These are phyloP conservation scores for Xylaria sp. DNA, from an alignment of 2,329 filamentous ascomycete species.

Conservation along the genomic window DNA sequence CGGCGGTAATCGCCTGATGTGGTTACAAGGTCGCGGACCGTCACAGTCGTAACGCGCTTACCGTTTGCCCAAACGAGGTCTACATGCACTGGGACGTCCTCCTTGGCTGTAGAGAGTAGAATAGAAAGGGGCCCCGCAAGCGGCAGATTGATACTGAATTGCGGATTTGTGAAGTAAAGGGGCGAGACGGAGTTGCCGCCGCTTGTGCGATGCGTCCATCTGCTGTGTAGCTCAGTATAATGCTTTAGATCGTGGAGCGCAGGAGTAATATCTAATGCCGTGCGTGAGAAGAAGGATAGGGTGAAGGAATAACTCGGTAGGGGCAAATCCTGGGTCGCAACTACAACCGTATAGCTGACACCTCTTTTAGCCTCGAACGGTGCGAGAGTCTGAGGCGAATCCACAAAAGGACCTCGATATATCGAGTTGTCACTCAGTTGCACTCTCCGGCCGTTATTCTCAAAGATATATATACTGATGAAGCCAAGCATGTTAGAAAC, in stretches of 20 bases:
- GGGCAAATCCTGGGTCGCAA: constrained; percentile 83
- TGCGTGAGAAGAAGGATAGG: constrained; percentile 80
- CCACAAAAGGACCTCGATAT: constrained; percentile 86
- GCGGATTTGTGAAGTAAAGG: constrained; percentile 86
- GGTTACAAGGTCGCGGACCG: constrained; percentile 79
- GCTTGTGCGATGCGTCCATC: constrained; percentile 82
- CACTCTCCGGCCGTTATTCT: constrained; percentile 75
- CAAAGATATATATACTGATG: constrained; percentile 87
- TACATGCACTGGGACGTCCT: constrained; percentile 81
- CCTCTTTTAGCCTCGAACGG: constrained; percentile 68
- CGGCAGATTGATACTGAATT: constrained; percentile 75
- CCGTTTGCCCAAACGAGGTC: constrained; percentile 84
- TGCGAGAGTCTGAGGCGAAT: constrained; percentile 91
- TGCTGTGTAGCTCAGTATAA: constrained; percentile 67
- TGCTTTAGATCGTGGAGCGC: constrained; percentile 70
- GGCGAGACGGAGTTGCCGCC: constrained; percentile 84
- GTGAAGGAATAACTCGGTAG: constrained; percentile 84
- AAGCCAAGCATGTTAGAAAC: constrained; percentile 74
- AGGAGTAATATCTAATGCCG: constrained; percentile 67
- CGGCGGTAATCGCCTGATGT: constrained; percentile 91
- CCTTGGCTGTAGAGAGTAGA: constrained; percentile 74
- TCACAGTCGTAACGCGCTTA: constrained; percentile 75
- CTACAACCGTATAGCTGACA: constrained; percentile 67
- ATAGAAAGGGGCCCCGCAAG: constrained; percentile 73
- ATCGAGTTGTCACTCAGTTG: constrained; percentile 77